Percentiles rank a stretch among this genome's conserved stretches.
phyloP scores from a whole-genome alignment of 371 early-diverging fungal species.

The Mucor irregularis region DNA sequence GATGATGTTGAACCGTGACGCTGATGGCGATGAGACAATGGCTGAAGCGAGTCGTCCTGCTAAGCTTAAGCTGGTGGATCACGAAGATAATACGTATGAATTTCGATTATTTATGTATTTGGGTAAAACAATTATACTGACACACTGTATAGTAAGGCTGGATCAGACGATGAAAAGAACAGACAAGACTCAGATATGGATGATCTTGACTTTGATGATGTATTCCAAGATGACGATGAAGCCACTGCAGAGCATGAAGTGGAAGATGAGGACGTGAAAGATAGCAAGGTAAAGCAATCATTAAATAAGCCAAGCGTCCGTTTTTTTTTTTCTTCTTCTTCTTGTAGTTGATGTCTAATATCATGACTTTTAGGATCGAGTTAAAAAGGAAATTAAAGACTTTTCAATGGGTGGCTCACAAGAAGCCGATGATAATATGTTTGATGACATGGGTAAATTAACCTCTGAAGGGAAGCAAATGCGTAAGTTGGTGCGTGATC shows the following conservation, averaged over 20 bases:
- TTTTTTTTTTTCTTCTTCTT: background rate
- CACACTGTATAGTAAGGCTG: slow-evolving; percentile 12
- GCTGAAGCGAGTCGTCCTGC: slow-evolving; percentile 5
- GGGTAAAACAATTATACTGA: background rate
- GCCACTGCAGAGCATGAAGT: slow-evolving; percentile 66
- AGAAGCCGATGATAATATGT: slow-evolving; percentile 19
- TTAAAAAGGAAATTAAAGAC: slow-evolving; percentile 43
- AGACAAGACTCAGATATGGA: slow-evolving; percentile 49
- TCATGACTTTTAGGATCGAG: slow-evolving; percentile 26
- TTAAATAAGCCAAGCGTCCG: too few relatives aligned
- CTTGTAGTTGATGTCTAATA: background rate
- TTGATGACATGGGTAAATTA: slow-evolving; percentile 32
- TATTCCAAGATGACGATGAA: slow-evolving; percentile 79
- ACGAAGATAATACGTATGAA: slow-evolving; percentile 21
- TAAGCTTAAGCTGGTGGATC: slow-evolving; percentile 35
- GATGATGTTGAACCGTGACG: slow-evolving; percentile 68
- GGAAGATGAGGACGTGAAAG: slow-evolving; percentile 66
- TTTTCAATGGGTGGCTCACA: slow-evolving; percentile 31
- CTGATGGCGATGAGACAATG: slow-evolving; percentile 15
- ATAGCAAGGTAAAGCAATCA: slow-evolving; percentile 40
- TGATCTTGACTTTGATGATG: slow-evolving; percentile 54
- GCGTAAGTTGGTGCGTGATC: slow-evolving; percentile 70
- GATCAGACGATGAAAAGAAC: slow-evolving; percentile 30
- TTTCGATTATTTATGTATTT: background rate
- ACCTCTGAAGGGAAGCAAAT: slow-evolving; percentile 61